These are phyloP conservation scores for Sugiyamaella floridensis DNA, from an alignment of 805 yeast genomes.

Conservation along the genomic window DNA sequence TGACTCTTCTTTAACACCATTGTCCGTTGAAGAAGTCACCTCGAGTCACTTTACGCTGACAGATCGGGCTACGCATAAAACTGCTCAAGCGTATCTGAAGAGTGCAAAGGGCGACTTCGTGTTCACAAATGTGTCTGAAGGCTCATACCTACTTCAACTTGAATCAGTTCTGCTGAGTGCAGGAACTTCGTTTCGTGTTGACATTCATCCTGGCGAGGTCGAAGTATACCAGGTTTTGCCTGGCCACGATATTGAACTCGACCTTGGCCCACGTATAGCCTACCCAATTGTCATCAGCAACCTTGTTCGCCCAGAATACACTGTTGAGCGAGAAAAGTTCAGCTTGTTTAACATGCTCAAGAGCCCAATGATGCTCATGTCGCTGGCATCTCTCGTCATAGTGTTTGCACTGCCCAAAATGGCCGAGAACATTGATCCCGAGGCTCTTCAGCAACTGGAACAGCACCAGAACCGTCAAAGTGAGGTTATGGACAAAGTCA, in stretches of 20 bases:
- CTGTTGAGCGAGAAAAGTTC: conserved; percentile 24
- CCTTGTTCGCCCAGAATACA: conserved; percentile 23
- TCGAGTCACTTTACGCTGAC: conserved; percentile 7
- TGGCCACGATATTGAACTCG: conserved; percentile 24
- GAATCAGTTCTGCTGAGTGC: conserved; percentile 17
- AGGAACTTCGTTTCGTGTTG: conserved; percentile 15
- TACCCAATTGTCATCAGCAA: conserved; percentile 29
- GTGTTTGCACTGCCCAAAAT: conserved; percentile 30
- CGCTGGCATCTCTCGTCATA: conserved; percentile 27
- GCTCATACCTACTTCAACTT: conserved; percentile 21
- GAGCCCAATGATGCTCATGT: conserved; percentile 32
- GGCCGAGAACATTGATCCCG: conserved; percentile 30
- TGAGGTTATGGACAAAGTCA: conserved; percentile 16
- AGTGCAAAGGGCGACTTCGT: conserved; percentile 19
- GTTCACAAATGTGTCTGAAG: conserved; percentile 23
- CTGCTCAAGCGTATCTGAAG: not conserved
- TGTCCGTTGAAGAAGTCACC: conserved; percentile 10
- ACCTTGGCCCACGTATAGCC: conserved; percentile 26
- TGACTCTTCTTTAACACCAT: conserved; percentile 12
- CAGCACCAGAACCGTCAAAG: conserved; percentile 16
- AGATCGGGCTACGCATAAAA: not conserved
- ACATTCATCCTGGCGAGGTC: conserved; percentile 22
- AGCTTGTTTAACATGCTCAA: conserved; percentile 27
- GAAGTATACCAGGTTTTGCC: conserved; percentile 21
- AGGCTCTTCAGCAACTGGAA: conserved; percentile 29